A percentile compares a stretch with the other conserved stretches of the same genome.
phyloP scores from a whole-genome alignment of 306 rosid species.

The Alnus rubra region DNA sequence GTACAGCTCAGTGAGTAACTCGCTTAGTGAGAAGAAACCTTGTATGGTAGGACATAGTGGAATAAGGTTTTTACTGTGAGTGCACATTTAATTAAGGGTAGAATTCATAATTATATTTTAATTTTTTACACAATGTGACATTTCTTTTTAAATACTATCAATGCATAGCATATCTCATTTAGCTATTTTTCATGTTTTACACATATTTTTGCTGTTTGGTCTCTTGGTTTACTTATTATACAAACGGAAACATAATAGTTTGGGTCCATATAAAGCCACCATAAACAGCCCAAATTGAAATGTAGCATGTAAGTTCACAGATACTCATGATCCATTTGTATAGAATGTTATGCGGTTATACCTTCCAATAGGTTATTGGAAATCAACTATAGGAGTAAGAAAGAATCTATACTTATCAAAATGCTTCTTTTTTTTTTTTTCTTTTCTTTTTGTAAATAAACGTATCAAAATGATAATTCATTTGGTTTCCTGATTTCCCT shows the following conservation, averaged over 20 bases:
- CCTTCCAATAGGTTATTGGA: not conserved
- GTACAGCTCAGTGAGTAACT: constrained; percentile 6
- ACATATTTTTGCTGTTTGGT: not conserved
- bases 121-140: not conserved
- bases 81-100: not conserved
- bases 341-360: not conserved
- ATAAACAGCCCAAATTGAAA: not conserved
- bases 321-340: not conserved
- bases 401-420: not conserved
- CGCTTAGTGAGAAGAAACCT: not conserved
- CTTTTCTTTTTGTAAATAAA: too few relatives aligned
- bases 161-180: not conserved
- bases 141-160: not conserved
- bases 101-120: not conserved
- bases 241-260: not conserved
- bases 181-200: not conserved
- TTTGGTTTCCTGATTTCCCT: not conserved
- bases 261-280: not conserved
- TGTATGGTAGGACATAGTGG: not conserved
- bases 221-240: not conserved
- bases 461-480: not conserved
- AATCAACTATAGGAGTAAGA: not conserved
- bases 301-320: not conserved
- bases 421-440: not conserved
- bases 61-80: not conserved